Evolutionary conservation across 768 basidiomycete species (phyloP).

Genomic region (Kockovaella imperatae): DNA sequence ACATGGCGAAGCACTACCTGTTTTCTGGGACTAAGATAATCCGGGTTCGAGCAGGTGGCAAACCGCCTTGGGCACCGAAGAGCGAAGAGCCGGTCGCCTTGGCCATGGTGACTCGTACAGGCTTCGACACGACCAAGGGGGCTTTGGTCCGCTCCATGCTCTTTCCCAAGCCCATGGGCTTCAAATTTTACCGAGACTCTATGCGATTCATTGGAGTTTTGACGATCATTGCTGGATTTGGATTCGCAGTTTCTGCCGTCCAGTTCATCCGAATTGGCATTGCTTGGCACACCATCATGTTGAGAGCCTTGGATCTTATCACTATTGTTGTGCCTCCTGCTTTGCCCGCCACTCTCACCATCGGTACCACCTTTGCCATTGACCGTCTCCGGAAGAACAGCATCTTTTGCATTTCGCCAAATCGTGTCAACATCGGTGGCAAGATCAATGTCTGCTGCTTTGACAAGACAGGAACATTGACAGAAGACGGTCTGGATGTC

Average conservation of each 20-base stretch:
- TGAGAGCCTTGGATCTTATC: conserved; percentile 88
- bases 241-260: conserved; percentile 83
- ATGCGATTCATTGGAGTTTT: conserved; percentile 76
- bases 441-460: conserved; percentile 97
- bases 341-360: conserved; percentile 90
- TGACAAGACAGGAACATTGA: conserved; percentile 97
- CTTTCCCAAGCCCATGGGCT: conserved; percentile 95
- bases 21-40: conserved; percentile 88
- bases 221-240: conserved; percentile 79
- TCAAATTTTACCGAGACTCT: conserved; percentile 75
- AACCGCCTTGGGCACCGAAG: conserved; percentile 47
- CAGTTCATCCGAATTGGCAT: conserved; percentile 86
- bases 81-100: conserved; percentile 50
- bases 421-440: conserved; percentile 86
- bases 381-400: conserved; percentile 73
- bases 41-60: conserved; percentile 60
- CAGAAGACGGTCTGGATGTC: conserved; percentile 95
- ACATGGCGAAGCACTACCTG: conserved; percentile 72
- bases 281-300: conserved; percentile 77
- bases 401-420: conserved; percentile 95
- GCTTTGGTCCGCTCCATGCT: conserved; percentile 93
- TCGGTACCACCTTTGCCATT: conserved; percentile 93
- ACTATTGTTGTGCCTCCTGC: conserved; percentile 98
- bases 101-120: conserved; percentile 78
- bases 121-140: conserved; percentile 96